Evolutionary conservation across 495 filamentous ascomycete species (phyloP).

Genomic region (Aspergillus asperescens): DNA sequence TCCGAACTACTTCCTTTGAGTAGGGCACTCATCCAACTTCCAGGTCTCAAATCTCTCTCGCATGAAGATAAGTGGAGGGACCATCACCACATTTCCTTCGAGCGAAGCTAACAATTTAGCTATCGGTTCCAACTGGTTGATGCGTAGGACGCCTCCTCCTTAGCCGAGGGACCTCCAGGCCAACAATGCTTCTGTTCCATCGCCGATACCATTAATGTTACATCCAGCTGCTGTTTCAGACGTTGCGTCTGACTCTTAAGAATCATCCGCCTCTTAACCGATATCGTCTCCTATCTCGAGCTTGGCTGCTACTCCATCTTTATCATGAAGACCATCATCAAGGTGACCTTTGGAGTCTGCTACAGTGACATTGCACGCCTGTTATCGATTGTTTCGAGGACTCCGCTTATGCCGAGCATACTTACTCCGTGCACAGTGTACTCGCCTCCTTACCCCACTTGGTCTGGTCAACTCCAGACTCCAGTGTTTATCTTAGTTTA

Average conservation of each 20-base stretch:
- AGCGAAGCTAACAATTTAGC: conserved; percentile 1
- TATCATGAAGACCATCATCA: background rate
- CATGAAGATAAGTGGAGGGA: background rate
- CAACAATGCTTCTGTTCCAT: conserved; percentile 16
- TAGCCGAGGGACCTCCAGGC: conserved; percentile 10
- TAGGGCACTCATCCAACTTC: background rate
- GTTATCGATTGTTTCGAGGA: background rate
- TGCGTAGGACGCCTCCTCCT: background rate
- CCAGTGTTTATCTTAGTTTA: background rate
- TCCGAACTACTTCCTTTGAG: background rate
- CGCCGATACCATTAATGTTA: conserved; percentile 10
- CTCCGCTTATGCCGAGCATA: no score
- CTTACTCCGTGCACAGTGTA: no score
- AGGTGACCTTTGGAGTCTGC: background rate
- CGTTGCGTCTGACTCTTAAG: background rate
- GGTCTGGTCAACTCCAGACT: no score
- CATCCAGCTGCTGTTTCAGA: background rate
- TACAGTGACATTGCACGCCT: background rate
- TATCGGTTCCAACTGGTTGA: conserved; percentile 3
- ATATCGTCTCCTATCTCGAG: background rate
- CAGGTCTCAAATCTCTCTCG: background rate
- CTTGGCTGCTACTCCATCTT: conserved; percentile 4
- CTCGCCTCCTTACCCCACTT: no score
- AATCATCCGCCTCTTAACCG: background rate
- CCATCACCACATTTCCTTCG: background rate